Evolutionary conservation across 176 grass and related monocot species (phyloP).

Genomic region (Eremochloa ophiuroides): DNA sequence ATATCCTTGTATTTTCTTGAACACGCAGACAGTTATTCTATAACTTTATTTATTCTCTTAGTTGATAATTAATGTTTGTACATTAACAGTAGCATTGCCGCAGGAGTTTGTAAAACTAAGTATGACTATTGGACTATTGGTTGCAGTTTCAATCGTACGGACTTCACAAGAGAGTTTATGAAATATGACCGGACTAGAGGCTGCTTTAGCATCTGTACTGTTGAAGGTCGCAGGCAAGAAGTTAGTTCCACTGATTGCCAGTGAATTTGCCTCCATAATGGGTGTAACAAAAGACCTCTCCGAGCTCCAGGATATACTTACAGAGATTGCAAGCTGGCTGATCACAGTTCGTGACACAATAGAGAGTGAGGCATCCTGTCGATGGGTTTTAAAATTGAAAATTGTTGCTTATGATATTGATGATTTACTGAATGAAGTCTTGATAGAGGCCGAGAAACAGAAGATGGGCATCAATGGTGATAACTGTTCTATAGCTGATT

Average conservation of each 20-base stretch:
- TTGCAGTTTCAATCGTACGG: neutral
- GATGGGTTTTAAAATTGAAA: neutral
- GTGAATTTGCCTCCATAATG: neutral
- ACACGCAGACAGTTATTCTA: neutral
- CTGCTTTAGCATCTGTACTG: neutral
- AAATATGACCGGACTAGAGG: neutral
- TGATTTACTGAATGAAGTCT: neutral
- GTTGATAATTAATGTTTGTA: neutral
- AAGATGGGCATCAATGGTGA: neutral
- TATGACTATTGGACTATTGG: neutral
- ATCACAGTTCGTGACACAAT: neutral
- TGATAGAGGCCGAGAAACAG: neutral
- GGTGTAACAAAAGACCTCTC: neutral
- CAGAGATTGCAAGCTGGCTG: neutral
- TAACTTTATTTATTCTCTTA: neutral
- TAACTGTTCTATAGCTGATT: neutral
- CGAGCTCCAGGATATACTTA: neutral
- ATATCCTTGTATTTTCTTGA: neutral
- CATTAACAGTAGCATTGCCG: neutral
- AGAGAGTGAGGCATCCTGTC: neutral
- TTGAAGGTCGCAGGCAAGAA: neutral
- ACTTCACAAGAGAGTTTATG: neutral
- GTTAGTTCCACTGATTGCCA: neutral
- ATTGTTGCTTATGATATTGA: neutral
- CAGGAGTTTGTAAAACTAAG: neutral